phyloP scores from a whole-genome alignment of 352 stramenopile species.

The Globisporangium recalcitrans region DNA sequence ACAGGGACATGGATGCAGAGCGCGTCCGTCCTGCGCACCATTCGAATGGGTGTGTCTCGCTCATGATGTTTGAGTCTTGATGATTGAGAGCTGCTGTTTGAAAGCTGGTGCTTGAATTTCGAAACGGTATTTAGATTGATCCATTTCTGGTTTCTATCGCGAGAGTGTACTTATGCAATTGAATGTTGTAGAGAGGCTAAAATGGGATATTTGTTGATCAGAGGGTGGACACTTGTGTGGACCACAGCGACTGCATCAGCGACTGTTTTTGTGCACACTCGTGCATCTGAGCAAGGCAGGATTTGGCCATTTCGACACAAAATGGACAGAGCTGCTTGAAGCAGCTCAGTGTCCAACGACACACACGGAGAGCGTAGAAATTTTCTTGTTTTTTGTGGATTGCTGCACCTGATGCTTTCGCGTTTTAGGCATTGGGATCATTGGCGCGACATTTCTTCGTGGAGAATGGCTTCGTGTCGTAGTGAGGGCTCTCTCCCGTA shows the following conservation, averaged over 20 bases:
- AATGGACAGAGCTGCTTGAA: not conserved
- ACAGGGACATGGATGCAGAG: not conserved
- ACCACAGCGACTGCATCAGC: not conserved
- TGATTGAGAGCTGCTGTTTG: not conserved
- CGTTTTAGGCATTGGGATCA: not conserved
- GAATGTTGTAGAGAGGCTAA: not conserved
- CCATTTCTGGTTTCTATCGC: not conserved
- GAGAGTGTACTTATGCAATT: not conserved
- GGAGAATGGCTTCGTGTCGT: not conserved
- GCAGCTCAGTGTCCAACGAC: not conserved
- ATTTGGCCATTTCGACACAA: not conserved
- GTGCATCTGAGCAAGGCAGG: not conserved
- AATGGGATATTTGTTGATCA: not conserved
- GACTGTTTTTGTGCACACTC: not conserved
- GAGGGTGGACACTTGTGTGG: not conserved
- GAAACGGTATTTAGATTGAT: not conserved
- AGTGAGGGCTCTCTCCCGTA: not conserved
- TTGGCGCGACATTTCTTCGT: not conserved
- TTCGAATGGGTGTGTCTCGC: constrained; percentile 65
- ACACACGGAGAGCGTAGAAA: not conserved
- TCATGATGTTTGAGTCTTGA: constrained; percentile 31
- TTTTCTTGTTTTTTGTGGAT: not conserved
- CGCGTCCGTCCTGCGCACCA: constrained; percentile 35
- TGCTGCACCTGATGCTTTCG: too few relatives aligned
- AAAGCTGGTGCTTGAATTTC: not conserved